Base-by-base conservation (phyloP, 495 filamentous ascomycete species). In the Xylaria nigripes region DNA sequence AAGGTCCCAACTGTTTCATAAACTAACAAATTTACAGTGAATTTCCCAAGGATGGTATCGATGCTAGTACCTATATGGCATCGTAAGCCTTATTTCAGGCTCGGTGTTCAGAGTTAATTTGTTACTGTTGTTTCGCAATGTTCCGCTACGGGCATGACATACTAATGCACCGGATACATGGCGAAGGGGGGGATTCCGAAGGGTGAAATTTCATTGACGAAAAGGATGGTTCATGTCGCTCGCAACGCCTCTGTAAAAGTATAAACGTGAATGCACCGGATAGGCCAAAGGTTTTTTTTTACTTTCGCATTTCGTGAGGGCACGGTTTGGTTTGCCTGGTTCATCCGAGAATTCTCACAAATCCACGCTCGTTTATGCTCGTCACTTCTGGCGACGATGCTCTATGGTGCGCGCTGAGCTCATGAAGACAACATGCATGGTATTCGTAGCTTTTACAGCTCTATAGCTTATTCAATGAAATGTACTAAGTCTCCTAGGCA, bases 11-110 rank as follows among this genome's bases (percentile, higher is more conserved):
- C n/a, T n/a, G n/a, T 50, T 36, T 15, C 12, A 1, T 41, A 19
- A 53, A 54, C 68, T 75, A 62, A 75, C 50, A 0, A 2, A 0
- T 24, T 0, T 15, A 13, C 48, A 82, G 79, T 46, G 80, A 82
- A 59, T 82, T 83, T 61, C 80, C 80, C 15, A 80, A 79, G 72
- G 80, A 76, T 46, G 80, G 80, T 23, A 71, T 83, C 47, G 80
- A 81, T 58, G 61, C 79, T 27, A 75, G 68, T 52, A 78, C 79
- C 25, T 83, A 83, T 64, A 83, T 83, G 80, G 78, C 79, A 18
- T 71, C 73, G 50, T 77, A 72, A 60, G 21, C 19, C 2, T 5
- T 2, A 8, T 23, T 23, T 16, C 8, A 3, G 22, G n/a, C 19
- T 45, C 4, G 24, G 25, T 30, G 36, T 54, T 42, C 19, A 38